phyloP scores from a whole-genome alignment of 352 stramenopile species.

The Plasmopara halstedii region DNA sequence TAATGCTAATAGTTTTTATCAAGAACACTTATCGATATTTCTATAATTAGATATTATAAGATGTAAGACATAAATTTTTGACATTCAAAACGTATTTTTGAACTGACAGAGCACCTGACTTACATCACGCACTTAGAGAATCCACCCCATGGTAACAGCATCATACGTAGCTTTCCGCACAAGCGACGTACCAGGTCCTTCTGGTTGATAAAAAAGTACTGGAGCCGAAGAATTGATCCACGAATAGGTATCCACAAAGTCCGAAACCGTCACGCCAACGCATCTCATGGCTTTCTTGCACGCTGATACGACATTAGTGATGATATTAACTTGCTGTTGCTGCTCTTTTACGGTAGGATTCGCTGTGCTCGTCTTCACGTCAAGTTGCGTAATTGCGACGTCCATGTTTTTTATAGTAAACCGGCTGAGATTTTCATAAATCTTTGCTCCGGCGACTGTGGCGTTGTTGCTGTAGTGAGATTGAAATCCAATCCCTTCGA shows the following conservation, averaged over 20 bases:
- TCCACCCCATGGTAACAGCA: conserved; percentile 19
- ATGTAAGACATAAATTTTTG: neutral
- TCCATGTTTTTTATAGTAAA: conserved; percentile 20
- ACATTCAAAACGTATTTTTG: neutral
- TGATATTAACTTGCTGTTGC: conserved; percentile 19
- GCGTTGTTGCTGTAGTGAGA: conserved; percentile 24
- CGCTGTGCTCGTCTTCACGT: conserved; percentile 19
- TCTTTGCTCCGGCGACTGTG: conserved; percentile 9
- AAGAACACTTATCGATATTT: too few relatives aligned
- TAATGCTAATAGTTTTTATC: too few relatives aligned
- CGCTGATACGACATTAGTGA: conserved; percentile 20
- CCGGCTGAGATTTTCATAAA: conserved; percentile 22
- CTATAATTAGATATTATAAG: neutral
- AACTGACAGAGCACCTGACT: neutral
- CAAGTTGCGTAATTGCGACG: conserved; percentile 24
- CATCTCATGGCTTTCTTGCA: conserved; percentile 24
- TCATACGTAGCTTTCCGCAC: conserved; percentile 25
- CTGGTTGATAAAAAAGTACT: conserved; percentile 23
- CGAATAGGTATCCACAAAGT: conserved; percentile 27
- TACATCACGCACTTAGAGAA: conserved; percentile 2
- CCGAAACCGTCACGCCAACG: conserved; percentile 17
- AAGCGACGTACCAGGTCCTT: conserved; percentile 14
- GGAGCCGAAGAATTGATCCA: conserved; percentile 12
- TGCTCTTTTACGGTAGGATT: conserved; percentile 18
- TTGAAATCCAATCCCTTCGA: conserved; percentile 25